phyloP scores from a whole-genome alignment of 805 yeast genomes.

The Wickerhamomyces sydowiorum region DNA sequence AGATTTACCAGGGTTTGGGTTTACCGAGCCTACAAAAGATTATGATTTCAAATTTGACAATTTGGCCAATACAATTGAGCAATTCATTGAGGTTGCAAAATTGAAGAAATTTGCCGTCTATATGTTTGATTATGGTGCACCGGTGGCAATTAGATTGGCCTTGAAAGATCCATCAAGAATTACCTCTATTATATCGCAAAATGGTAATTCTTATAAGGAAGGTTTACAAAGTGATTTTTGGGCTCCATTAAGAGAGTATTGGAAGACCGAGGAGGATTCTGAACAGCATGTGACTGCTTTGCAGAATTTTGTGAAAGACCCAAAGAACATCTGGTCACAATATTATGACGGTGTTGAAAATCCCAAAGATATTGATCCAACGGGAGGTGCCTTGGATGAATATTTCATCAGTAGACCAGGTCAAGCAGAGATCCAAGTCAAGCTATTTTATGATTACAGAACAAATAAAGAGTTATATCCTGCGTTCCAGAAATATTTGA shows the following conservation, averaged over 20 bases:
- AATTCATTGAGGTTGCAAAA: slow-evolving; percentile 23
- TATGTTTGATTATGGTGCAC: slow-evolving; percentile 41
- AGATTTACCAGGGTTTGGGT: slow-evolving; percentile 39
- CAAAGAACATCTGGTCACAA: slow-evolving; percentile 21
- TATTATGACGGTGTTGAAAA: slow-evolving; percentile 27
- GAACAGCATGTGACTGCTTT: slow-evolving; percentile 9
- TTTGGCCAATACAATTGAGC: slow-evolving; percentile 26
- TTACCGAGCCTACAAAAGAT: slow-evolving; percentile 25
- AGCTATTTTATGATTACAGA: slow-evolving; percentile 30
- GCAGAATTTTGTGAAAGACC: slow-evolving; percentile 14
- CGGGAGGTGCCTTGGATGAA: slow-evolving; percentile 25
- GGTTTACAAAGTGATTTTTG: slow-evolving; percentile 34
- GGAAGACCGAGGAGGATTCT: slow-evolving; percentile 22
- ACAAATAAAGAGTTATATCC: slow-evolving; percentile 31
- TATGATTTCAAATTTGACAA: slow-evolving; percentile 27
- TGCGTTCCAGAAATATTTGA: slow-evolving; percentile 29
- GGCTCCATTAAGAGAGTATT: slow-evolving; percentile 29
- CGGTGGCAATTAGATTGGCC: slow-evolving; percentile 34
- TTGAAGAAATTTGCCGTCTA: slow-evolving; percentile 28
- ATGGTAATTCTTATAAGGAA: slow-evolving; percentile 39
- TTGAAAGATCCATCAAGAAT: slow-evolving; percentile 26
- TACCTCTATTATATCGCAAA: slow-evolving; percentile 31
- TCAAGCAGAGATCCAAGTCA: slow-evolving; percentile 26
- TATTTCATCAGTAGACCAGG: slow-evolving; percentile 22
- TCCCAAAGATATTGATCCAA: slow-evolving; percentile 26